Evolutionary conservation across 176 grass and related monocot genomes (phyloP).

Genomic region (Pharus latifolius): DNA sequence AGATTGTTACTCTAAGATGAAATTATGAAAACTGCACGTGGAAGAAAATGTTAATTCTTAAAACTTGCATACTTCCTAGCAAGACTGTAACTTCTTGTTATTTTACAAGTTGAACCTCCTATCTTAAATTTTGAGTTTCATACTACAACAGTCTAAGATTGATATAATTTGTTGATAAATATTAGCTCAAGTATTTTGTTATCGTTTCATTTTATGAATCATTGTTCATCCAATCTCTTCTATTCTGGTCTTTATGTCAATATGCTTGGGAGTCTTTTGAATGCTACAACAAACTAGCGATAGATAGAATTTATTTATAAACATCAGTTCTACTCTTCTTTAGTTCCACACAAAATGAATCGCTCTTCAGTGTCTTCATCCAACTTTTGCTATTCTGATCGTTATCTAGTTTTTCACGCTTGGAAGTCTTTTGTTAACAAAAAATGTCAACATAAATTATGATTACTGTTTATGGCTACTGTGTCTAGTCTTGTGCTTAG

Average conservation of each 20-base stretch:
- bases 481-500: background rate
- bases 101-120: background rate
- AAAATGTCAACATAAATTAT: background rate
- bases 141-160: background rate
- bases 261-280: no score
- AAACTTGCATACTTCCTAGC: background rate
- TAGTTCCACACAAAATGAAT: no score
- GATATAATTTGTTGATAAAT: background rate
- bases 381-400: slow-evolving; percentile 1
- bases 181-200: background rate
- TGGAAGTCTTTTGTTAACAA: background rate
- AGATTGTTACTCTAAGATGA: background rate
- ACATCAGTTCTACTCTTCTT: no score
- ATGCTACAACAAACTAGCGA: no score
- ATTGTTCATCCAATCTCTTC: background rate
- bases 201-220: background rate
- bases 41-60: background rate
- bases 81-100: background rate
- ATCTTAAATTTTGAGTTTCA: background rate
- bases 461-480: background rate
- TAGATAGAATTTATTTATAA: no score
- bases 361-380: no score
- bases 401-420: background rate
- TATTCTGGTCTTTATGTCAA: no score
- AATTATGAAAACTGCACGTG: background rate